Base-by-base conservation (phyloP, 192 early-diverging fungal genomes). In the Ambispora gerdemannii region DNA sequence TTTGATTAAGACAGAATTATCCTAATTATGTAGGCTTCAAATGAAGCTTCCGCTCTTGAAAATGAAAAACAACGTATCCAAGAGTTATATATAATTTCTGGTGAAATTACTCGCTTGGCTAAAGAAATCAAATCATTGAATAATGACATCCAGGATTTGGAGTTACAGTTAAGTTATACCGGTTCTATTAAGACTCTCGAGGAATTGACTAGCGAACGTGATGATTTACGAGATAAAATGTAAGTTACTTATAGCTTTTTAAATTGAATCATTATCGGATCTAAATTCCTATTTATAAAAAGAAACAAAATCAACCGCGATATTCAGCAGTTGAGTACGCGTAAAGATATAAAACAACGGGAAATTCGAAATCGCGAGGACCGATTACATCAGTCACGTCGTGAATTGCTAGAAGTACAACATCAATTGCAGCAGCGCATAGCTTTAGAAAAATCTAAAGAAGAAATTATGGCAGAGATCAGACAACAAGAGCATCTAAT, bases 111-210 rank as follows among this genome's bases (percentile, higher is more conserved):
- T 35, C 58, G 67, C 24, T 24, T 82, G 0, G 71, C 81, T 8
- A 72, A 68, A 6, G 86, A 86, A 35, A 62, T 82, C 2, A 71
- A 50, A 19, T 50, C 33, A 1, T 64, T 89, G 13, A 64, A 53
- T 6, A 52, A 60, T 8, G 88, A 89, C 25, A 77, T 92, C 22
- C 70, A 69, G 27, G n/a, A 62, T 0, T 25, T 90, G 36, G 73
- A 85, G 36, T 67, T 70, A 0, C 78, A 87, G 8, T 73, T 90
- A 49, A 74, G 75, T 19, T 63, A 51, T 3, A 73, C 87, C 0
- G 89, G 88, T 0, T 89, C 89, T 0, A 80, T 78, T 13, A 86
- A 85, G 68, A 91, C 90, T 3, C 66, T 85, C 24, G 85, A 88
- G 3, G 89, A 94, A 27, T 79, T 86, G 34, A 88, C 90, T 71